phyloP scores from a whole-genome alignment of 305 asterid genomes.

The Withania somnifera region DNA sequence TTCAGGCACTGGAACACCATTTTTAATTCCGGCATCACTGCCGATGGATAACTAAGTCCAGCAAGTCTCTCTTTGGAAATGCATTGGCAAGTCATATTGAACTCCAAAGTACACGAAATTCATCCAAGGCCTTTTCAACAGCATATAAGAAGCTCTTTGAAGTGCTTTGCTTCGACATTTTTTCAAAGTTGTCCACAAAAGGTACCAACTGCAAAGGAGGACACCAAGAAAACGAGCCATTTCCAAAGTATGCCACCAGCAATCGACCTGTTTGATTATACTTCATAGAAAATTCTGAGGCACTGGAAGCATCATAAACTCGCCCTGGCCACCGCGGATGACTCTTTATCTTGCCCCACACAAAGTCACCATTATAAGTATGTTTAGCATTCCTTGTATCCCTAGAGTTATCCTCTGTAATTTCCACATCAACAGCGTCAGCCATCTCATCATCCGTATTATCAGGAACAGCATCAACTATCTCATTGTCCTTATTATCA shows the following conservation, averaged over 20 bases:
- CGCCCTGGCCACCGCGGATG: slow-evolving; percentile 69
- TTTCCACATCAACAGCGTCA: background rate
- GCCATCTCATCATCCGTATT: background rate
- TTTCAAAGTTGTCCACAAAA: slow-evolving; percentile 27
- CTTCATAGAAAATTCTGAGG: slow-evolving; percentile 38
- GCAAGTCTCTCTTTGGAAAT: slow-evolving; percentile 18
- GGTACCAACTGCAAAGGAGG: slow-evolving; percentile 38
- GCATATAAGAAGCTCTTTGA: slow-evolving; percentile 30
- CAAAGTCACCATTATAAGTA: slow-evolving; percentile 43
- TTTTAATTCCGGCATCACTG: slow-evolving; percentile 37
- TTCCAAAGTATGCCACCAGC: slow-evolving; percentile 49
- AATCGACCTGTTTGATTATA: slow-evolving; percentile 26
- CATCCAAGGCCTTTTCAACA: slow-evolving; percentile 30
- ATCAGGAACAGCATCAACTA: too few relatives aligned
- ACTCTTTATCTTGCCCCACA: slow-evolving; percentile 47
- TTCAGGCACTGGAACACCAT: slow-evolving; percentile 44
- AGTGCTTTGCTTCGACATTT: slow-evolving; percentile 20
- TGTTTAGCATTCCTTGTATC: too few relatives aligned
- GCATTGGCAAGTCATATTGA: slow-evolving; percentile 30
- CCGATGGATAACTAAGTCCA: slow-evolving; percentile 26
- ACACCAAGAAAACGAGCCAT: slow-evolving; percentile 57
- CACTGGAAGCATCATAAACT: slow-evolving; percentile 33
- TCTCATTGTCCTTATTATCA: too few relatives aligned
- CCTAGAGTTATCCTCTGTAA: background rate
- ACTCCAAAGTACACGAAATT: slow-evolving; percentile 33